Evolutionary conservation across 345 rosid species (phyloP), one percentile per base, ranked within the genome.

Genomic region (Bruguiera sexangula): DNA sequence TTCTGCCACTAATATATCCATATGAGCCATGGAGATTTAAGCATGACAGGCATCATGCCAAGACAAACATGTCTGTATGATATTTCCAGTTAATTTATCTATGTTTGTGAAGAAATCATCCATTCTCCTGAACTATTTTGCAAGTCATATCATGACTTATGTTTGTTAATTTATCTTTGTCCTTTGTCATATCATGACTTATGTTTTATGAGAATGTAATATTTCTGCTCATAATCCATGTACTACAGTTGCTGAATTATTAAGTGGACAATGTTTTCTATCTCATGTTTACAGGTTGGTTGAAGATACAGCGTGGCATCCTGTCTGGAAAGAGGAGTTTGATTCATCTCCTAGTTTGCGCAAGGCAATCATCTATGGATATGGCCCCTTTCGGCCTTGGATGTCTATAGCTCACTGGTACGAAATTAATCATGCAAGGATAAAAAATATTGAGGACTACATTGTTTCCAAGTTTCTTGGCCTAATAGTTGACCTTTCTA

Each of bases 281-380:
- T 80, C 22, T 59, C 36, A 8, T 62, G 52, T 63, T 30, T 66
- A 4, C 69, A 94, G 99, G 98, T 80, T 91, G 82, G 31, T 8
- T 50, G 96, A 80, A 76, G 98, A 94, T 69, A 94, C 97, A 71
- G 98, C 98, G 68, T 91, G 97, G 99, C 99, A 86, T 34, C 99
- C 99, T 67, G 78, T 94, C 75, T 71, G 62, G 73, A 80, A 84
- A 74, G 87, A 87, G 76, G 96, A 89, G 81, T 82, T 91, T 72
- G 88, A 91, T 55, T 75, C 83, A 63, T 78, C 88, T 22, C 85
- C 96, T 43, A 6, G 69, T 54, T 55, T 89, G 63, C 87, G 93
- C 66, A 91, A 91, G 72, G 90, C 96, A 55, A 81, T 94, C 64
- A 81, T 87, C 36, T 83, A 66, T 64, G 98, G 92, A 65, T 91